Evolutionary conservation across 1,284 basidiomycete species (phyloP).

Genomic region (Ustilago crameri): DNA sequence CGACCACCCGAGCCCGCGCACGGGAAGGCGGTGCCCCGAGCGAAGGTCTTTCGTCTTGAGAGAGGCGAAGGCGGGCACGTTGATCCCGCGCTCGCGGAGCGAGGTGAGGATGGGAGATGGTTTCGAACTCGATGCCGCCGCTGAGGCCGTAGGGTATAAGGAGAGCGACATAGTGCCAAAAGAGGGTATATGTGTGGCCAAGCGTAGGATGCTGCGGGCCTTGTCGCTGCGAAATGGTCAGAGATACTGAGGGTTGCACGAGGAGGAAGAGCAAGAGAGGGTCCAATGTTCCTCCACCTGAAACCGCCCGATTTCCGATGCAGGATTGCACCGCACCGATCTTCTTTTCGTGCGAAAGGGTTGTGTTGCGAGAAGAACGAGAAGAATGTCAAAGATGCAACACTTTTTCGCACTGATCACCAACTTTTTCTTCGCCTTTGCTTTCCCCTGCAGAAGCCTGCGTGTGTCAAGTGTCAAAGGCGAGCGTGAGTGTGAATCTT

Average conservation of each 20-base stretch:
- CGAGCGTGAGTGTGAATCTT: too few species aligned
- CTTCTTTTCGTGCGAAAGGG: slow-evolving; percentile 13
- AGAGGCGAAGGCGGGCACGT: slow-evolving; percentile 16
- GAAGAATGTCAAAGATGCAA: slow-evolving; percentile 34
- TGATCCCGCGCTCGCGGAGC: slow-evolving; percentile 19
- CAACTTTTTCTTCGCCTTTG: not conserved
- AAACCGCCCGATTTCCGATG: too few species aligned
- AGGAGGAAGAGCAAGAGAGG: slow-evolving; percentile 6
- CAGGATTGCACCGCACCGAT: too few species aligned
- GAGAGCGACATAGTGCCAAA: slow-evolving; percentile 28
- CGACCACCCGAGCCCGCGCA: slow-evolving; percentile 59
- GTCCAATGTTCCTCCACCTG: slow-evolving; percentile 20
- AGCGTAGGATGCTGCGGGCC: too few species aligned
- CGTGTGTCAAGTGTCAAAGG: too few species aligned
- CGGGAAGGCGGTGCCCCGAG: slow-evolving; percentile 38
- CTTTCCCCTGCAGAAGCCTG: not conserved
- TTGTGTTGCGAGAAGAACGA: too few species aligned
- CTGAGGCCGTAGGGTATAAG: slow-evolving; percentile 9
- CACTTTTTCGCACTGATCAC: slow-evolving; percentile 6
- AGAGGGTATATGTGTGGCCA: not conserved
- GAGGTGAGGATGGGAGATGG: not conserved
- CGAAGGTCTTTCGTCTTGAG: slow-evolving; percentile 45
- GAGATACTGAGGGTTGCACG: not conserved
- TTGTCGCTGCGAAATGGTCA: too few species aligned
- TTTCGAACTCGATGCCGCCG: not conserved